phyloP scores from a whole-genome alignment of 306 rosid genomes.

The Quillaja saponaria region DNA sequence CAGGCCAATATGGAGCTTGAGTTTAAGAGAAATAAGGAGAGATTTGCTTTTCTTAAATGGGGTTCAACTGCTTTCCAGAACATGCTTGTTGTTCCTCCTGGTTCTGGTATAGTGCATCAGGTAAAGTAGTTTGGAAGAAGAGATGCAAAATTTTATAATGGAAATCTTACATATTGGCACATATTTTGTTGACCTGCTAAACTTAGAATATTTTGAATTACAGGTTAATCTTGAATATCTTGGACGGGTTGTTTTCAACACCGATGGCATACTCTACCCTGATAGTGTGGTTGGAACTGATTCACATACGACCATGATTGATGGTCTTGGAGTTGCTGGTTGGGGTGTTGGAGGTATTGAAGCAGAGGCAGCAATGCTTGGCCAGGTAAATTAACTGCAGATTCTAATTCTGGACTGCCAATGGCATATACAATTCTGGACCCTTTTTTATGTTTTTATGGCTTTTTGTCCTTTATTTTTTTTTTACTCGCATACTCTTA shows the following conservation, averaged over 20 bases:
- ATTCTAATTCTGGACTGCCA: conserved; percentile 9
- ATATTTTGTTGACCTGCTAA: not conserved
- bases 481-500: conserved; percentile 22
- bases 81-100: conserved; percentile 97
- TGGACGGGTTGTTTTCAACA: conserved; percentile 89
- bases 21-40: conserved; percentile 84
- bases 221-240: conserved; percentile 98
- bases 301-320: conserved; percentile 96
- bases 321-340: conserved; percentile 94
- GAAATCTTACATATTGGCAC: conserved; percentile 6
- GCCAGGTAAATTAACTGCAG: conserved; percentile 62
- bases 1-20: conserved; percentile 95
- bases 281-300: conserved; percentile 98
- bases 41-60: conserved; percentile 94
- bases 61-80: conserved; percentile 85
- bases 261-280: conserved; percentile 78
- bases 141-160: conserved; percentile 9
- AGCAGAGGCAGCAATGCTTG: conserved; percentile 96
- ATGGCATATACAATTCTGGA: too few relatives aligned
- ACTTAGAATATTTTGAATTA: conserved; percentile 29
- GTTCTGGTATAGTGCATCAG: conserved; percentile 95
- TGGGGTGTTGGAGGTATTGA: conserved; percentile 99
- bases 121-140: conserved; percentile 47
- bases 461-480: conserved; percentile 1
- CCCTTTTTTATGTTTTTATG: too few relatives aligned